Conservation (phyloP, 179 eudicot genomes). For the Gypsophila paniculata region DNA sequence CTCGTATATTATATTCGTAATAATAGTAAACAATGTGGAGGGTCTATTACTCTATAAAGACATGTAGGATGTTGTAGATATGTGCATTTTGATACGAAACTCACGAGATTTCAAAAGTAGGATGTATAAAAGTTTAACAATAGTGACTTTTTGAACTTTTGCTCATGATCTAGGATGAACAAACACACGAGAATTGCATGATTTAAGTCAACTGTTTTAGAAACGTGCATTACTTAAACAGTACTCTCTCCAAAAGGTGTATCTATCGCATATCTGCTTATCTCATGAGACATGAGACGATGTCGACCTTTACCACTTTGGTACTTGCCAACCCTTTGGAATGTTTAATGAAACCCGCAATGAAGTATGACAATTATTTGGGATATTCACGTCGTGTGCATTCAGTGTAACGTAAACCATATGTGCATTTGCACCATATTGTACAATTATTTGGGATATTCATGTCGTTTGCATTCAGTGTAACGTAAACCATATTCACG, state of each 20-base stretch:
- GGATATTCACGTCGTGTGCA: neutral
- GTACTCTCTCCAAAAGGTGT: conserved; percentile 16
- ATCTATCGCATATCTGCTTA: neutral
- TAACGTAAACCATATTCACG: too few relatives aligned
- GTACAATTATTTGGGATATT: too few relatives aligned
- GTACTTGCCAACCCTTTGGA: neutral
- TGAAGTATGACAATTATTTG: neutral
- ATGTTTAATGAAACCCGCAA: neutral
- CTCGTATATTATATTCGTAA: too few relatives aligned
- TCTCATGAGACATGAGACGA: conserved; percentile 13
- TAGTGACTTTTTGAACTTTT: neutral
- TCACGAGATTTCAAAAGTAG: neutral
- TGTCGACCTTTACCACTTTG: neutral
- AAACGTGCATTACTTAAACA: conserved; percentile 16
- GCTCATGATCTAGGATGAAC: conserved; percentile 7
- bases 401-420: too few relatives aligned
- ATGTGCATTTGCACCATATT: too few relatives aligned
- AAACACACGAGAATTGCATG: conserved; percentile 25
- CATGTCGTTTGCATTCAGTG: too few relatives aligned
- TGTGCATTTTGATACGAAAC: neutral
- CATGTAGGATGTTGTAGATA: neutral
- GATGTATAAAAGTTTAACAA: neutral
- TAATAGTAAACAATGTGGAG: too few relatives aligned
- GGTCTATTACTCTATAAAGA: too few relatives aligned
- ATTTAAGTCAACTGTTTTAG: conserved; percentile 19